phyloP scores from a whole-genome alignment of 164 flowering plant genomes.

The Vitis amurensis region DNA sequence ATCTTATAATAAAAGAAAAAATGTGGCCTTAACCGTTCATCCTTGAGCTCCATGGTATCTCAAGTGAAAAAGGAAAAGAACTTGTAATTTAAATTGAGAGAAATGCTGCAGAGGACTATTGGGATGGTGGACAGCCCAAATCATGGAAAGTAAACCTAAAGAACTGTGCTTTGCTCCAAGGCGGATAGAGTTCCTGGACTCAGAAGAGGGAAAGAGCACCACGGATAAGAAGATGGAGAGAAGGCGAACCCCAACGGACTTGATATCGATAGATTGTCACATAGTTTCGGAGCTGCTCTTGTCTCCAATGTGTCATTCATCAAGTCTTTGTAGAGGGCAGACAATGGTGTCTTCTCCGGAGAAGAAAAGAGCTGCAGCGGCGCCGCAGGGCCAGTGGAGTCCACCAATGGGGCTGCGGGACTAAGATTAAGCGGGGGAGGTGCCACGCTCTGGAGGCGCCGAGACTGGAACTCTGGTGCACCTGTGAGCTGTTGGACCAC shows the following conservation, averaged over 20 bases:
- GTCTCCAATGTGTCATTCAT: constrained; percentile 10
- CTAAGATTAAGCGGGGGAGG: constrained; percentile 26
- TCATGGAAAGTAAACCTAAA: neutral
- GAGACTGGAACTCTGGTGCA: constrained; percentile 15
- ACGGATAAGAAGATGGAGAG: constrained; percentile 23
- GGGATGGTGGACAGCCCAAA: neutral
- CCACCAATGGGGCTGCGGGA: neutral
- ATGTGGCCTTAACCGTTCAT: neutral
- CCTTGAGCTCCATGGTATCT: neutral
- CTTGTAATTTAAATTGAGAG: neutral
- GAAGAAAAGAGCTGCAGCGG: constrained; percentile 1
- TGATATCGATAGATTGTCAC: neutral
- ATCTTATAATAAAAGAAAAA: too few species aligned
- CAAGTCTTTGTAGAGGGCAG: constrained; percentile 13
- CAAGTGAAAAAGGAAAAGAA: neutral
- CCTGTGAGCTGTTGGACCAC: constrained; percentile 44
- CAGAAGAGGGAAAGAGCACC: constrained; percentile 30
- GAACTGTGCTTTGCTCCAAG: constrained; percentile 22
- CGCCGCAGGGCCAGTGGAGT: neutral
- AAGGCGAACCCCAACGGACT: constrained; percentile 14
- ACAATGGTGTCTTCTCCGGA: constrained; percentile 10
- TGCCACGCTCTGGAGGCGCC: constrained; percentile 22
- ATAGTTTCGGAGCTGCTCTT: neutral
- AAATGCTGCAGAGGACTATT: neutral
- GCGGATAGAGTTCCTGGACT: constrained; percentile 33